Evolutionary conservation across 306 rosid species (phyloP).

Genomic region (Argentina anserina): DNA sequence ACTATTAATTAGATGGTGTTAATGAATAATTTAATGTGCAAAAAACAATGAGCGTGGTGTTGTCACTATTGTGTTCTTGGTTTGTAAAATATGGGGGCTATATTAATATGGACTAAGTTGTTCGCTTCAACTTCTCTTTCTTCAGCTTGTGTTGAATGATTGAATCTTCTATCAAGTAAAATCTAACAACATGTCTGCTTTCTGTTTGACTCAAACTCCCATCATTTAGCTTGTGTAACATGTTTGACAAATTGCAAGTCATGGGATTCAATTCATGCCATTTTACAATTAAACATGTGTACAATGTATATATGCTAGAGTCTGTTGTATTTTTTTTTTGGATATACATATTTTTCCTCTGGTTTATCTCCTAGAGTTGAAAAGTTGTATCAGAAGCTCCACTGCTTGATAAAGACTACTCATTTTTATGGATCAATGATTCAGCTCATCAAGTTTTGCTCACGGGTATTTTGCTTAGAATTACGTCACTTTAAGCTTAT

Average conservation of each 20-base stretch:
- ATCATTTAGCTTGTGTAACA: neutral
- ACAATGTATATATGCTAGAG: neutral
- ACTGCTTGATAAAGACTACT: neutral
- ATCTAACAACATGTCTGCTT: too few species aligned
- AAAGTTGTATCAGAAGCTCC: neutral
- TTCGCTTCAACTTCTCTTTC: neutral
- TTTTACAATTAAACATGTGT: neutral
- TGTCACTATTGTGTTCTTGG: conserved; percentile 13
- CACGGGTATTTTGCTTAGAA: neutral
- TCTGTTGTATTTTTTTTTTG: neutral
- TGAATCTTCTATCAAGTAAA: neutral
- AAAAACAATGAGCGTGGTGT: neutral
- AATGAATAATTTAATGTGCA: conserved; percentile 38
- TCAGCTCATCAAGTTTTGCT: neutral
- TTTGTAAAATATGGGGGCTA: conserved; percentile 36
- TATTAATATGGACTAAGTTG: conserved; percentile 5
- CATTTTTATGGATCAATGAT: neutral
- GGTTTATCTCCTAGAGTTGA: neutral
- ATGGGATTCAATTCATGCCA: neutral
- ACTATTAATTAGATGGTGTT: conserved; percentile 23
- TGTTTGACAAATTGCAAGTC: conserved; percentile 1
- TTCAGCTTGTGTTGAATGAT: neutral
- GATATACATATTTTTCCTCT: neutral
- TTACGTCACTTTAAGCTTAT: neutral
- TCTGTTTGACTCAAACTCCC: neutral